Evolutionary conservation across 192 early-diverging fungal genomes (phyloP), one percentile per base, ranked within the genome.

Genomic region (Podila epicladia): DNA sequence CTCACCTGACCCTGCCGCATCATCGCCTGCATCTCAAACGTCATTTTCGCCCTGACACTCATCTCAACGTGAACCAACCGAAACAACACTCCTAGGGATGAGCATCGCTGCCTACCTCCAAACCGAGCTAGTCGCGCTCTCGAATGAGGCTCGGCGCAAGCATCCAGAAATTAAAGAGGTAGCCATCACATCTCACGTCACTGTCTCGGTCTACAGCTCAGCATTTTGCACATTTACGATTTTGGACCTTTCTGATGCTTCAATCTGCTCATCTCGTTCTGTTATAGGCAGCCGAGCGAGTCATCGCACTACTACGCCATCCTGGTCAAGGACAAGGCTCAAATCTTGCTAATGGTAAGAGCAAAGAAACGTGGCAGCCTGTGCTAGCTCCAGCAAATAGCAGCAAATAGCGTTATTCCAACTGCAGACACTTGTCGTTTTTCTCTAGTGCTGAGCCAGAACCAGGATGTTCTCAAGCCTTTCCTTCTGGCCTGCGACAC

Each of bases 121-220:
- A 45, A 88, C 87, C 38, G 97, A 99, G 83, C 91, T 99, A 48
- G 85, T 94, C 60, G 82, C 83, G 29, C 88, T 99, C 51, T 94
- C 96, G 45, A 93, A 86, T 55, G 97, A 99, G 72, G 93, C 96
- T 5, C 85, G 93, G 51, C 88, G 93, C 69, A 97, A 96, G 73
- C 85, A 96, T 85, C 94, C 96, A 22, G 95, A 97, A 64, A 94
- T 99, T n/a, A 98, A 98, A 86, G 97, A 99, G 80, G 94, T 96
- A 82, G 49, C 4, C 37, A 50, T 59, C 67, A 15, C 37, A 64
- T 68, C 65, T 64, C 5, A 15, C n/a, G 7, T 24, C 24, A 8
- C 61, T 9, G 24, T 20, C 48, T 17, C 41, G 29, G 6, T 32
- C 65, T 33, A n/a, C 20, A 32, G 19, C 50, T 37, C 24, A 33